Evolutionary conservation across 164 flowering plant genomes (phyloP).

Genomic region (Umbilicus rupestris): DNA sequence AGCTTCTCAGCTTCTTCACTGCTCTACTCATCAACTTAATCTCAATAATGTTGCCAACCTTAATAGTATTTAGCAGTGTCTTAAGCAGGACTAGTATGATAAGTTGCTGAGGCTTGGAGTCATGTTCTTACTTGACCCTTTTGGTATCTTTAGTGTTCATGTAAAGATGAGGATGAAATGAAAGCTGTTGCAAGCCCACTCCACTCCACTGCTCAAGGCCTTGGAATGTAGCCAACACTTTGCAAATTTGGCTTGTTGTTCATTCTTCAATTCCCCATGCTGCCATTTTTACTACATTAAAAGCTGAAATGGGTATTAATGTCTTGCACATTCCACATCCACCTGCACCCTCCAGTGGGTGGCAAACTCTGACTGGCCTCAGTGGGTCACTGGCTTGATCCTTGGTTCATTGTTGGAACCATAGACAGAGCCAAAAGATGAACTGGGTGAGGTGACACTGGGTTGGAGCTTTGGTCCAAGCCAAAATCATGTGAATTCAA

Average conservation of each 20-base stretch:
- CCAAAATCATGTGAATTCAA: slow-evolving; percentile 3
- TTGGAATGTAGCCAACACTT: slow-evolving; percentile 2
- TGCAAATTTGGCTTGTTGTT: neutral
- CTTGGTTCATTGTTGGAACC: neutral
- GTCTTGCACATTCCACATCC: neutral
- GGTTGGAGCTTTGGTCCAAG: neutral
- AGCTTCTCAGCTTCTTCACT: slow-evolving; percentile 70
- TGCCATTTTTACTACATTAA: neutral
- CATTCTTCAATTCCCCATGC: slow-evolving; percentile 4
- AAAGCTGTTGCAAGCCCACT: too few species aligned
- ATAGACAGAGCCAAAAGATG: neutral
- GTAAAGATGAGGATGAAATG: neutral
- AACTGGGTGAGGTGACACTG: too few species aligned
- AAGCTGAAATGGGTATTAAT: slow-evolving; percentile 3
- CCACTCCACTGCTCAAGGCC: neutral
- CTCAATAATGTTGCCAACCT: neutral
- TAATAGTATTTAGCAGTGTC: too few species aligned
- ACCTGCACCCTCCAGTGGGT: neutral
- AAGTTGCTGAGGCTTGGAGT: neutral
- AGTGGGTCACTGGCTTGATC: neutral
- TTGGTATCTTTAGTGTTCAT: neutral
- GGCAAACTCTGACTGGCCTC: neutral
- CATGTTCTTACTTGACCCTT: neutral
- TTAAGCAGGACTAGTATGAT: too few species aligned
- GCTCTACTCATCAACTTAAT: slow-evolving; percentile 46